Percentiles rank a stretch among this genome's conserved stretches.
phyloP scores from a whole-genome alignment of 768 basidiomycete species.

The Kwoniella sp. region DNA sequence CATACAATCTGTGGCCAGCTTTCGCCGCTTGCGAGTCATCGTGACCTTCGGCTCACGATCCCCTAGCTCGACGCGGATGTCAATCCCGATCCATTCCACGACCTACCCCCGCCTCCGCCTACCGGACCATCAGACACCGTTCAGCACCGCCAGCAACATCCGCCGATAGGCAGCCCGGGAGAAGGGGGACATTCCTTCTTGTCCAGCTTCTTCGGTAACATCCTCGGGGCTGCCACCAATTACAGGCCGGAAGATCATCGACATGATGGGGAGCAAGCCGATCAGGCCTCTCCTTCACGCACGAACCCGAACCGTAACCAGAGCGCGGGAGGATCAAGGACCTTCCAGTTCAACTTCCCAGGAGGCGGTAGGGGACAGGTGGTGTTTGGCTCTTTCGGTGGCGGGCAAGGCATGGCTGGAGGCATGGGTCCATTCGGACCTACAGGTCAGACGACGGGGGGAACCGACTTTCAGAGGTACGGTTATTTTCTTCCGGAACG shows the following conservation, averaged over 20 bases:
- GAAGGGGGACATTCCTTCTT: constrained; percentile 19
- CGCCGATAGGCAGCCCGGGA: constrained; percentile 1
- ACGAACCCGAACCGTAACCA: constrained; percentile 3
- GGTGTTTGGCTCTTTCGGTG: constrained; percentile 25
- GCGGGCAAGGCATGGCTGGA: constrained; percentile 7
- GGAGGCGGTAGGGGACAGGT: constrained; percentile 37
- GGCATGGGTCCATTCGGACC: constrained; percentile 20
- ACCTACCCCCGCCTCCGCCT: constrained; percentile 34
- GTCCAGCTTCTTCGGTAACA: constrained; percentile 19
- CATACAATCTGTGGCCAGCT: not conserved
- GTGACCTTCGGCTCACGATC: not conserved
- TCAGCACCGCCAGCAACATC: not conserved
- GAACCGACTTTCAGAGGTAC: constrained; percentile 19
- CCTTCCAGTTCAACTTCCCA: constrained; percentile 35
- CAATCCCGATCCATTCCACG: constrained; percentile 36
- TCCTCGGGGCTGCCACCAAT: constrained; percentile 24
- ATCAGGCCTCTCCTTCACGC: not conserved
- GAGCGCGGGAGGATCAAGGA: constrained; percentile 12
- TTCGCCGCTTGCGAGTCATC: not conserved
- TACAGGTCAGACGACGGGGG: constrained; percentile 10
- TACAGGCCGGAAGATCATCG: too few relatives aligned
- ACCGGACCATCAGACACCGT: constrained; percentile 16
- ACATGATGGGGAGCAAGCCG: not conserved
- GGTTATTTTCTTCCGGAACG: too few relatives aligned
- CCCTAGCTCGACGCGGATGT: constrained; percentile 31